These are phyloP conservation scores for Garcia nutans DNA, from an alignment of 345 rosid species.

Conservation along the genomic window DNA sequence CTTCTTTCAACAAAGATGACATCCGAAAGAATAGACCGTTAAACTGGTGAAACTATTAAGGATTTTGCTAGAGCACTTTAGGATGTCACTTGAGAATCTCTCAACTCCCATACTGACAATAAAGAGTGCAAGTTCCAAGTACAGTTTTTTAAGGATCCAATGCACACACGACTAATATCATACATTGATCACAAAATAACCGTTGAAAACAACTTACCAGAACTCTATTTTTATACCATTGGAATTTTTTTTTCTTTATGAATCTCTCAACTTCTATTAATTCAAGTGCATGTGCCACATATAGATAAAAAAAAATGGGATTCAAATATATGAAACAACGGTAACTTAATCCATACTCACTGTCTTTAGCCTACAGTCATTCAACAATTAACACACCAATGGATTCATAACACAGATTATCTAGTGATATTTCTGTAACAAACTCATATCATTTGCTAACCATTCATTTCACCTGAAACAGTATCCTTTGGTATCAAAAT, in stretches of 20 bases:
- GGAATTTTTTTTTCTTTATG: neutral
- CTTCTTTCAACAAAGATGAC: neutral
- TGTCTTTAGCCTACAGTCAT: neutral
- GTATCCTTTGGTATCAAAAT: slow-evolving; percentile 80
- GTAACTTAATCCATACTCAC: neutral
- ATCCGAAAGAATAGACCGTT: neutral
- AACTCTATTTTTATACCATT: neutral
- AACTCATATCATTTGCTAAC: neutral
- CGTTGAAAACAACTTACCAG: neutral
- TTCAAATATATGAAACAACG: neutral
- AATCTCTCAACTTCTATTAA: neutral
- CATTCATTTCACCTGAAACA: slow-evolving; percentile 36
- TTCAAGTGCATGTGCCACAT: neutral
- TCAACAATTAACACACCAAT: neutral
- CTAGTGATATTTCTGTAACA: neutral
- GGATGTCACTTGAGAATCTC: neutral
- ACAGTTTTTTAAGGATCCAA: neutral
- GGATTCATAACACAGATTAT: neutral
- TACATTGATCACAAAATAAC: neutral
- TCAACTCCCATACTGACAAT: neutral
- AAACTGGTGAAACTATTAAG: neutral
- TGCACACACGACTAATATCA: neutral
- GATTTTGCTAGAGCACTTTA: neutral
- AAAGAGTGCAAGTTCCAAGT: neutral
- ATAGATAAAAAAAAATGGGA: neutral